Evolutionary conservation across 1,139 yeast genomes (phyloP).

Genomic region (Hyphopichia burtonii): DNA sequence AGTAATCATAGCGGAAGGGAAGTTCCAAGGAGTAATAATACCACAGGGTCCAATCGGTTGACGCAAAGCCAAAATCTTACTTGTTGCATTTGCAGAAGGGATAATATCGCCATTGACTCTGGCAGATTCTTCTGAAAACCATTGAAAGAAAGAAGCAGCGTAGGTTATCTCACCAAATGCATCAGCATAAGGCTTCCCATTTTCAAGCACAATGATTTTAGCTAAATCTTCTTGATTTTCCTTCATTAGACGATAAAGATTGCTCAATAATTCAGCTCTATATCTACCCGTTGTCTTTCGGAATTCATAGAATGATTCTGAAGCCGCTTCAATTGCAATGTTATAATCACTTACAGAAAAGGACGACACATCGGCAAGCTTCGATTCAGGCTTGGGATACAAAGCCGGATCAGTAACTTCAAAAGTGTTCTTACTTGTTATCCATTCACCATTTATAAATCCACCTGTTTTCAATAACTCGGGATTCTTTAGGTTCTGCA

Average conservation of each 20-base stretch:
- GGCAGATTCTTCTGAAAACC: constrained; percentile 89
- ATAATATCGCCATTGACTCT: constrained; percentile 72
- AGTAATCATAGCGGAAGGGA: constrained; percentile 92
- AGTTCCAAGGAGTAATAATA: constrained; percentile 93
- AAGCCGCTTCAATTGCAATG: constrained; percentile 39
- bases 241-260: constrained; percentile 53
- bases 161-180: constrained; percentile 74
- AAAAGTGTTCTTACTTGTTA: constrained; percentile 25
- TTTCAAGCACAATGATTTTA: constrained; percentile 69
- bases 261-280: constrained; percentile 36
- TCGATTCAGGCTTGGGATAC: constrained; percentile 24
- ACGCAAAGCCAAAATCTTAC: constrained; percentile 63
- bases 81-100: constrained; percentile 56
- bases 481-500: constrained; percentile 26
- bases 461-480: constrained; percentile 38
- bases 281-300: constrained; percentile 38
- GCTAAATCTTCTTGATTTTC: constrained; percentile 77
- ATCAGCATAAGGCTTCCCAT: constrained; percentile 79
- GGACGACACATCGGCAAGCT: constrained; percentile 39
- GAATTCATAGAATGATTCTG: constrained; percentile 33
- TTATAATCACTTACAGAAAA: constrained; percentile 34
- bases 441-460: constrained; percentile 46
- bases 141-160: constrained; percentile 78
- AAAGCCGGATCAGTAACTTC: constrained; percentile 47
- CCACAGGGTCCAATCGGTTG: constrained; percentile 93